phyloP scores from a whole-genome alignment of 1,284 basidiomycete genomes.

The Coniferiporia sulphurascens region DNA sequence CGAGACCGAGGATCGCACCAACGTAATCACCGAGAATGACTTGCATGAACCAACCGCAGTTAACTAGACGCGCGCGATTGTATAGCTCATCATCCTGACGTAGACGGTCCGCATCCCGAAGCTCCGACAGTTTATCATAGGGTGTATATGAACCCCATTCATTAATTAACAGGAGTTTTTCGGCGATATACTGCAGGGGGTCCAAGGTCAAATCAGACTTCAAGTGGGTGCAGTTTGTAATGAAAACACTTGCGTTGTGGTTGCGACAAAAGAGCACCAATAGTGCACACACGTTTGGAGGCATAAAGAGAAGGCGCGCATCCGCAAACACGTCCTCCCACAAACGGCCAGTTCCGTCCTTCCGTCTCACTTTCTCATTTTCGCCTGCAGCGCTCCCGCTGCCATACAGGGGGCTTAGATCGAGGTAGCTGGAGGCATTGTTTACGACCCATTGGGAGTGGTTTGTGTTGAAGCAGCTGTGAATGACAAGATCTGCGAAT shows the following conservation, averaged over 20 bases:
- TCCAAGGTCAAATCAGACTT: neutral
- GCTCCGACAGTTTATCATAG: slow-evolving; percentile 35
- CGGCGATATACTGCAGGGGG: slow-evolving; percentile 63
- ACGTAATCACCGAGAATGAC: slow-evolving; percentile 73
- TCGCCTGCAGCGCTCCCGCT: slow-evolving; percentile 55
- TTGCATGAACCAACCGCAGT: slow-evolving; percentile 65
- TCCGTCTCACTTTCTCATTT: slow-evolving; percentile 64
- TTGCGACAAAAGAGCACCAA: slow-evolving; percentile 79
- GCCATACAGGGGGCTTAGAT: slow-evolving; percentile 74
- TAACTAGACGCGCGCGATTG: slow-evolving; percentile 72
- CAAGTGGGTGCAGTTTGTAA: neutral
- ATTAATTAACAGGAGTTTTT: slow-evolving; percentile 74
- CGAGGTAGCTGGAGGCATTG: slow-evolving; percentile 69
- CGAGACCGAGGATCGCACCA: slow-evolving; percentile 66
- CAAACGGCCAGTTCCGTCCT: slow-evolving; percentile 61
- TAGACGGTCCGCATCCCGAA: slow-evolving; percentile 33
- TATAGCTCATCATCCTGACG: slow-evolving; percentile 80
- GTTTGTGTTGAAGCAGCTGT: slow-evolving; percentile 67
- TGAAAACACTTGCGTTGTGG: slow-evolving; percentile 64
- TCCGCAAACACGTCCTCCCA: slow-evolving; percentile 71
- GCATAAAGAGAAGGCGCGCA: slow-evolving; percentile 63
- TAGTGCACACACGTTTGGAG: slow-evolving; percentile 68
- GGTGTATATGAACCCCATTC: slow-evolving; percentile 58
- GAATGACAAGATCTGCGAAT: slow-evolving; percentile 74
- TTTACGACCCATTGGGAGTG: slow-evolving; percentile 53